These are phyloP conservation scores for Warburgia ugandensis DNA, from an alignment of 164 flowering plant genomes.

Conservation along the genomic window DNA sequence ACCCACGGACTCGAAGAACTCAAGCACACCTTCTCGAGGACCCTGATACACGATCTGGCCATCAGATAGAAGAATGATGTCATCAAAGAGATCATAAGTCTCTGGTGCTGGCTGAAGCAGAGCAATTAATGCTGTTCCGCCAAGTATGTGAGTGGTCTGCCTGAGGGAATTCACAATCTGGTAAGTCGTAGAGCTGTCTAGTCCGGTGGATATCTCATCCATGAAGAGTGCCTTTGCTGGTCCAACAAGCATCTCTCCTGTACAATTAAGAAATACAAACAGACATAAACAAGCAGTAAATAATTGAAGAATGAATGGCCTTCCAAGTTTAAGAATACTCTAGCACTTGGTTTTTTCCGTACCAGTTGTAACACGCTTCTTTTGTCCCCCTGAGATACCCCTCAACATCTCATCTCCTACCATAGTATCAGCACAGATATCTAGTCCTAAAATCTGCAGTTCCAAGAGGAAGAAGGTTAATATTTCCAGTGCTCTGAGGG, in stretches of 20 bases:
- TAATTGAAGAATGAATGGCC: not conserved
- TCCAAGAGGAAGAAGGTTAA: not conserved
- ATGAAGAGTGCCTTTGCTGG: too few species aligned
- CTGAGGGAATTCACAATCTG: conserved; percentile 86
- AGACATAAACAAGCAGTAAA: not conserved
- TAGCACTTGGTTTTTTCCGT: conserved; percentile 2
- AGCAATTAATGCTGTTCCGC: conserved; percentile 62
- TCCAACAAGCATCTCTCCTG: conserved; percentile 90
- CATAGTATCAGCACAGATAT: conserved; percentile 74
- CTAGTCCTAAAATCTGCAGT: conserved; percentile 17
- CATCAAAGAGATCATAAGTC: conserved; percentile 80
- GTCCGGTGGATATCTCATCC: conserved; percentile 92
- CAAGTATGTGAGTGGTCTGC: conserved; percentile 61
- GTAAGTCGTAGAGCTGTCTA: conserved; percentile 85
- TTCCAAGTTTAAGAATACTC: not conserved
- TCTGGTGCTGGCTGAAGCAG: too few species aligned
- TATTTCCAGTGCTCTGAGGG: not conserved
- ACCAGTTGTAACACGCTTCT: conserved; percentile 30
- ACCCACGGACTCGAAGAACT: conserved; percentile 70
- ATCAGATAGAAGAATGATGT: conserved; percentile 65
- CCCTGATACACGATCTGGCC: conserved; percentile 90
- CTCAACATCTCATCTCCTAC: conserved; percentile 84
- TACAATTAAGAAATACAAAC: not conserved
- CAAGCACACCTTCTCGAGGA: conserved; percentile 58
- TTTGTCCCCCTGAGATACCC: too few species aligned